These are phyloP conservation scores for Actinomortierella wolfii DNA, from an alignment of 371 early-diverging fungal species.

Conservation along the genomic window DNA sequence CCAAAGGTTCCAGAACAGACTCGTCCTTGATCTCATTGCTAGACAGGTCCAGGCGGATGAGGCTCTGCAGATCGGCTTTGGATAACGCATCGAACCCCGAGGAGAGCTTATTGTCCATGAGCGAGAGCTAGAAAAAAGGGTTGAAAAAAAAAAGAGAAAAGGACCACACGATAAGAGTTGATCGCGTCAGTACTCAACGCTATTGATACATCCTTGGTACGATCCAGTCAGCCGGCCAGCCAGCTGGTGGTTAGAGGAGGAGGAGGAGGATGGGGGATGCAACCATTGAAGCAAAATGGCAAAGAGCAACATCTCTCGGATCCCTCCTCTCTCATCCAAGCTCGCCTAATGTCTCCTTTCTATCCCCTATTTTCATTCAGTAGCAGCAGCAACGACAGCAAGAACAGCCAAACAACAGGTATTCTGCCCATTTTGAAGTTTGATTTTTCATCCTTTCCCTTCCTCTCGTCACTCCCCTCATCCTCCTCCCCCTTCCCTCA, in stretches of 20 bases:
- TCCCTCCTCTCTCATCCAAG: neutral
- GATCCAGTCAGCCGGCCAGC: too few relatives aligned
- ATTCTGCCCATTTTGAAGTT: too few relatives aligned
- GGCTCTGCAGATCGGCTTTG: conserved; percentile 30
- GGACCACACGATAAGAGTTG: neutral
- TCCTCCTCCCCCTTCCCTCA: too few relatives aligned
- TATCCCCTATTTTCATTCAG: neutral
- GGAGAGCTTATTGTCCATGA: conserved; percentile 31
- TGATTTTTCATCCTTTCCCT: too few relatives aligned
- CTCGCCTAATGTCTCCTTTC: neutral
- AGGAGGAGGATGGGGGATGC: too few relatives aligned
- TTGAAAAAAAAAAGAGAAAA: neutral
- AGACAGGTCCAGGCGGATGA: conserved; percentile 28
- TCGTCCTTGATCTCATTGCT: conserved; percentile 27
- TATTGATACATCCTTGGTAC: too few relatives aligned
- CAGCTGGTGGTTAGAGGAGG: too few relatives aligned
- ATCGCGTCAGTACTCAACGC: too few relatives aligned
- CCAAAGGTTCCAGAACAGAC: conserved; percentile 29
- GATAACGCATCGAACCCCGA: conserved; percentile 36
- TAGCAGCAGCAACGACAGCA: too few relatives aligned
- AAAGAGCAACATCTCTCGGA: neutral
- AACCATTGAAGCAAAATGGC: neutral
- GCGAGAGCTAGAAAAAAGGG: conserved; percentile 16
- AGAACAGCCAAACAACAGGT: too few relatives aligned
- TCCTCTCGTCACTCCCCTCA: too few relatives aligned